phyloP scores from a whole-genome alignment of 2,329 filamentous ascomycete genomes.

The Botryotinia calthae region DNA sequence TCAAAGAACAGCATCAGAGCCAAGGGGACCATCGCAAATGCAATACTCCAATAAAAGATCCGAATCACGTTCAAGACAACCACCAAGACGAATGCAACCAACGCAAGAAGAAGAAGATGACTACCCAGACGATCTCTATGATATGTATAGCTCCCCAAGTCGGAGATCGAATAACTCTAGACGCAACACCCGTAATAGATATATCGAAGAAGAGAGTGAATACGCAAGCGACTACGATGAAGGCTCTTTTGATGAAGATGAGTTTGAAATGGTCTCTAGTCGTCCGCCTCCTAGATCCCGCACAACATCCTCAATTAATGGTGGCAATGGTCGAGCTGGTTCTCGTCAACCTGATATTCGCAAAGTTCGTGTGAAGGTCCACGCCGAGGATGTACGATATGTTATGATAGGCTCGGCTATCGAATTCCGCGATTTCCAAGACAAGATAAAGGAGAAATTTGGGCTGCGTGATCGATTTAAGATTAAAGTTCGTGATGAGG shows the following conservation, averaged over 20 bases:
- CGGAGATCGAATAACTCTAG: slow-evolving; percentile 43
- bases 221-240: slow-evolving; percentile 71
- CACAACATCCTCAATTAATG: slow-evolving; percentile 32
- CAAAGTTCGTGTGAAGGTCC: slow-evolving; percentile 88
- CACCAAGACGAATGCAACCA: slow-evolving; percentile 31
- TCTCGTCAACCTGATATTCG: slow-evolving; percentile 65
- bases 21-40: slow-evolving; percentile 43
- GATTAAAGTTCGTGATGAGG: slow-evolving; percentile 85
- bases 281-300: slow-evolving; percentile 45
- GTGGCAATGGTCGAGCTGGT: slow-evolving; percentile 45
- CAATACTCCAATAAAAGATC: slow-evolving; percentile 38
- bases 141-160: slow-evolving; percentile 56
- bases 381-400: slow-evolving; percentile 86
- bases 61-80: slow-evolving; percentile 30
- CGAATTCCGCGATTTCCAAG: slow-evolving; percentile 73
- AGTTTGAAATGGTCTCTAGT: slow-evolving; percentile 74
- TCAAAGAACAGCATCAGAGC: slow-evolving; percentile 50
- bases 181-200: slow-evolving; percentile 50
- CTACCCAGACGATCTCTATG: slow-evolving; percentile 60
- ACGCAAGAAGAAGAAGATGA: slow-evolving; percentile 55
- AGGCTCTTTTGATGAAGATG: slow-evolving; percentile 68
- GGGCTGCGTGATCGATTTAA: slow-evolving; percentile 74
- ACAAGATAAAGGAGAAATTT: slow-evolving; percentile 84
- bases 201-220: slow-evolving; percentile 79
- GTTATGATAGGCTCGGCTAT: slow-evolving; percentile 76